phyloP scores from a whole-genome alignment of 306 rosid species.

The Citrullus mucosospermus region DNA sequence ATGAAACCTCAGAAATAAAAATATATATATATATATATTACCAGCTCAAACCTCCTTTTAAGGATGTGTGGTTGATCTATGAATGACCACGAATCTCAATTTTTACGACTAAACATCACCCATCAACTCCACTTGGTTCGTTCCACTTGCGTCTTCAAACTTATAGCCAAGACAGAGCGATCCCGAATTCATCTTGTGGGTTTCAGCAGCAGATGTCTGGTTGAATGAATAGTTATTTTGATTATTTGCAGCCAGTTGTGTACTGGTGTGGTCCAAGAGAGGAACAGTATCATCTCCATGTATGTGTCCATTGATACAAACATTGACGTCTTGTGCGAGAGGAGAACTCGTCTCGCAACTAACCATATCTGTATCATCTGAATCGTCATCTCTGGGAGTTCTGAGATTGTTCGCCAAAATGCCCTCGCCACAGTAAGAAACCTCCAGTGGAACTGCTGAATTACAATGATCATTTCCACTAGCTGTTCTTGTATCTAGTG shows the following conservation, averaged over 20 bases:
- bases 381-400: conserved; percentile 13
- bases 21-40: conserved; percentile 17
- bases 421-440: conserved; percentile 3
- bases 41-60: conserved; percentile 49
- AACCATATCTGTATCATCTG: conserved; percentile 21
- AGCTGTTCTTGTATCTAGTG: conserved; percentile 8
- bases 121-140: conserved; percentile 20
- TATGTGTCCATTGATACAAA: conserved; percentile 29
- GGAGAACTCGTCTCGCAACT: conserved; percentile 14
- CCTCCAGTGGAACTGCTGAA: conserved; percentile 21
- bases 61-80: conserved; percentile 64
- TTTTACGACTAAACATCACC: conserved; percentile 18
- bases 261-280: conserved; percentile 20
- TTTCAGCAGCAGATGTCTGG: conserved; percentile 18
- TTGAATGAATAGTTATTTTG: not conserved
- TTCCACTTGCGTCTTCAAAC: conserved; percentile 31
- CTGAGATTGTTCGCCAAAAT: not conserved
- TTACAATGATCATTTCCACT: conserved; percentile 12
- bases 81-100: conserved; percentile 15
- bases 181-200: conserved; percentile 11
- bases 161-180: conserved; percentile 10
- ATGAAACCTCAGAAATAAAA: conserved; percentile 43
- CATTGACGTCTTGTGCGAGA: conserved; percentile 5
- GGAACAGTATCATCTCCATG: conserved; percentile 12
- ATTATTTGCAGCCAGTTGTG: conserved; percentile 6